Evolutionary conservation across 169 alveolate species (phyloP), one percentile per base, ranked within the genome.

Genomic region (Theileria orientalis): DNA sequence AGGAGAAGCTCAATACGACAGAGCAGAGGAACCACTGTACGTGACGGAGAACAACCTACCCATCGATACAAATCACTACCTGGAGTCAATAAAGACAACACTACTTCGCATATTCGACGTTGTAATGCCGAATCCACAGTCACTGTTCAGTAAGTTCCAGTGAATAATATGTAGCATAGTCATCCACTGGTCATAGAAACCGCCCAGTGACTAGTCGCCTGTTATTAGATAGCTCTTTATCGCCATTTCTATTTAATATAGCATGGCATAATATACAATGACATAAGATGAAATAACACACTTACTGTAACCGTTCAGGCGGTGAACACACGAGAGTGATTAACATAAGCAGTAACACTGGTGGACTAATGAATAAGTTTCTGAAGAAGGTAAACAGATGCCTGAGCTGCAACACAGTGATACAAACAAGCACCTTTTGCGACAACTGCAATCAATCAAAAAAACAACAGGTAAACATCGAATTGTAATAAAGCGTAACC

Each of bases 1-100:
- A 29, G 84, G 97, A 30, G 93, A 95, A 25, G 96, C 95, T 57
- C 96, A 91, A 66, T 96, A 96, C 85, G 99, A 98, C 86, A 91
- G 97, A 68, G 98, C 99, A 29, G 99, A 98, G 85, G 99, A 98
- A 83, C 99, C 99, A 52, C 85, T 97, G 33, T 97, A 93, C 85
- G 99, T 97, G 7, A 86, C 97, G 51, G 97, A 96, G 76, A 91
- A 96, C 72, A 96, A 96, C 85, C 79, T 97, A 33, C 98, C 99
- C 3, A 94, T 98, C 25, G 99, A 98, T 85, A 95, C 96, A 42
- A 97, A 95, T 75, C 97, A 96, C 83, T 98, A 98, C 92, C 90
- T 97, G 44, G 99, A 97, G 67, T 94, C 97, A 71, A 70, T 97
- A 35, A 97, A 97, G 83, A 85, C 91, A 47, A 96, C 99, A 1